Conservation (phyloP, 495 filamentous ascomycete genomes). For the Evansstolkia leycettana region DNA sequence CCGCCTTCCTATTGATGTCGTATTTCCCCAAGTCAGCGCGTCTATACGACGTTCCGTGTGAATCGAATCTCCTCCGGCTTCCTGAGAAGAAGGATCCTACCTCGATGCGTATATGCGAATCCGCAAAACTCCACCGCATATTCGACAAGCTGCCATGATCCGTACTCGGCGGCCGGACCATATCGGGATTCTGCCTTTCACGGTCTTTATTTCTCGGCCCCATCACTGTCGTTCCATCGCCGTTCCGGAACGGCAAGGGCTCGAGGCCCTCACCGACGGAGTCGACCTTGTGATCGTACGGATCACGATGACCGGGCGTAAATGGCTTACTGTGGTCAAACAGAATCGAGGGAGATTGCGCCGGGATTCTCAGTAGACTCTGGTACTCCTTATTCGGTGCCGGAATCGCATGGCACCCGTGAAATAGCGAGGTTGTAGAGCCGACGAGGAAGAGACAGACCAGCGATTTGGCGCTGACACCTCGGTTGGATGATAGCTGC, state of each 20-base stretch:
- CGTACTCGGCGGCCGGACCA: constrained; percentile 52
- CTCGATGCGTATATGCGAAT: constrained; percentile 55
- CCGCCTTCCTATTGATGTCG: constrained; percentile 40
- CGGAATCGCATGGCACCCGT: background rate
- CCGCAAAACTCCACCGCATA: constrained; percentile 56
- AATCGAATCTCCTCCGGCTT: too few relatives aligned
- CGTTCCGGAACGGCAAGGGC: constrained; percentile 54
- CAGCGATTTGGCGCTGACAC: constrained; percentile 2
- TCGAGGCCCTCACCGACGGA: constrained; percentile 42
- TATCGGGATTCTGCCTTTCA: constrained; percentile 49
- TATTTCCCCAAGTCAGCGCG: background rate
- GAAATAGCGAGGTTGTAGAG: too few relatives aligned
- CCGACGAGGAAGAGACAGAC: too few relatives aligned
- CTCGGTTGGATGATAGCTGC: too few relatives aligned
- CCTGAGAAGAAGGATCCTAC: constrained; percentile 16
- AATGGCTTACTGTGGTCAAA: constrained; percentile 17
- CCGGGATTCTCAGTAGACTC: constrained; percentile 2
- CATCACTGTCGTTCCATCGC: constrained; percentile 46
- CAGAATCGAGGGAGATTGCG: constrained; percentile 3
- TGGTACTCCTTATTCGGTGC: background rate
- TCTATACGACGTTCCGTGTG: too few relatives aligned
- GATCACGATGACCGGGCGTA: constrained; percentile 28
- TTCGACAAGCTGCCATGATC: constrained; percentile 50
- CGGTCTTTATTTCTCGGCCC: constrained; percentile 54
- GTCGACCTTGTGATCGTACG: constrained; percentile 42